Base-by-base conservation (phyloP, 805 yeast species). In the Kodamaea leandrae region DNA sequence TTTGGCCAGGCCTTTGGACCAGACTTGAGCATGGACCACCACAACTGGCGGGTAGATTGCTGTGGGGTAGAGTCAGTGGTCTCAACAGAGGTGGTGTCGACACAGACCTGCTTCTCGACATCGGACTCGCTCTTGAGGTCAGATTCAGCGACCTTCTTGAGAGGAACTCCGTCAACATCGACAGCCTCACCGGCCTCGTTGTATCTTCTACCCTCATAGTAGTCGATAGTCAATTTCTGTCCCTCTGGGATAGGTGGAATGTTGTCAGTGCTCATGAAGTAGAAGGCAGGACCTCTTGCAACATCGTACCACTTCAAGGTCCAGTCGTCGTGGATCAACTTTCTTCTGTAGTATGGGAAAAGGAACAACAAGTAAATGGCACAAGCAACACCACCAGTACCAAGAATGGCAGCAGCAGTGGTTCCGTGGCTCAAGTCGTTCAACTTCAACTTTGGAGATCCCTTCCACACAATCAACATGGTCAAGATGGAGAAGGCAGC, bases 391-490 rank as follows among this genome's bases (percentile, higher is more conserved):
- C 62, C 80, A 47, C 79, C 88, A 41, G 77, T 82, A 41, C 88
- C 86, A 41, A 83, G 62, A 46, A 82, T 76, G 21, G 86, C 68
- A 7, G 80, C 85, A 34, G 64, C 69, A 30, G 76, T 76, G 8
- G 82, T 73, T 21, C 76, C 75, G 4, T 68, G 53, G 1, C 81
- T 66, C 39, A 83, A 66, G 6, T 77, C 55, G 48, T 77, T 68
- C 53, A 84, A 68, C 19, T 77, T 64, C 51, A 83, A 72, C 48
- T 74, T 73, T 52, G 90, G 88, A 41, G 90, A 82, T 52, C 89
- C 90, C 59, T 84, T 83, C 86, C 86, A 82, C 27, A 81, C 86
- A 56, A 84, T 79, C 61, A 83, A 72, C 85, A 85, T 82, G 44
- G 89, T 81, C 52, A 84, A 70, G 37, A 83, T 72, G 29, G 81